These are phyloP conservation scores for Trichoderma afroharzianum DNA, from an alignment of 2,329 filamentous ascomycete genomes.

Conservation along the genomic window DNA sequence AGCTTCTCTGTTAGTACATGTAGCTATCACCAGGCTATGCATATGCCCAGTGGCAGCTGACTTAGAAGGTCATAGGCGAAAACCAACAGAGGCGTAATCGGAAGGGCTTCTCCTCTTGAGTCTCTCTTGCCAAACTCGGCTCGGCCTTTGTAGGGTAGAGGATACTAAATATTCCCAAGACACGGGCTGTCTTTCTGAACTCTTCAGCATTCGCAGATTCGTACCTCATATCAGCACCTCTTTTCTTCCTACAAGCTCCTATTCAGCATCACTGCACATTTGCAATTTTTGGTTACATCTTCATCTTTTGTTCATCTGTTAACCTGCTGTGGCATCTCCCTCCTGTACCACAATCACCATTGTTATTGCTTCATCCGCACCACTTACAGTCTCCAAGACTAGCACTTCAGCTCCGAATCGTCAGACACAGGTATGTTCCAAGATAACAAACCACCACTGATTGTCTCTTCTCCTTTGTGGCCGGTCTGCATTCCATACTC, in stretches of 20 bases:
- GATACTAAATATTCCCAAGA: neutral
- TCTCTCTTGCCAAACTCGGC: neutral
- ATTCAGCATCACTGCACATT: neutral
- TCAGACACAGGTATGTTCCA: conserved; percentile 16
- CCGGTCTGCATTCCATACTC: neutral
- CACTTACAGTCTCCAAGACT: neutral
- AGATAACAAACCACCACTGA: neutral
- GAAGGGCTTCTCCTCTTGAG: neutral
- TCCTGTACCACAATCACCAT: conserved; percentile 6
- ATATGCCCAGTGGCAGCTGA: neutral
- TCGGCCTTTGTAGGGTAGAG: neutral
- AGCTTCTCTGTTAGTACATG: neutral
- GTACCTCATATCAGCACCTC: neutral
- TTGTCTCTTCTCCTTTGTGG: neutral
- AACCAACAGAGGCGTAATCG: neutral
- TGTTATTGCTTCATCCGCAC: neutral
- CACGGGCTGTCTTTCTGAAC: neutral
- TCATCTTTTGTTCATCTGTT: neutral
- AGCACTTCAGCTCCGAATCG: neutral
- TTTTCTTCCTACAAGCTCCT: neutral
- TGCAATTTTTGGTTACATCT: neutral
- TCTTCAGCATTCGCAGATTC: neutral
- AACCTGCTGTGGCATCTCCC: neutral
- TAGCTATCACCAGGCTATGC: neutral
- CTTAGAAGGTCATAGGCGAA: neutral